phyloP scores from a whole-genome alignment of 176 grass and related monocot genomes.

The bread wheat (Triticum aestivum) region DNA sequence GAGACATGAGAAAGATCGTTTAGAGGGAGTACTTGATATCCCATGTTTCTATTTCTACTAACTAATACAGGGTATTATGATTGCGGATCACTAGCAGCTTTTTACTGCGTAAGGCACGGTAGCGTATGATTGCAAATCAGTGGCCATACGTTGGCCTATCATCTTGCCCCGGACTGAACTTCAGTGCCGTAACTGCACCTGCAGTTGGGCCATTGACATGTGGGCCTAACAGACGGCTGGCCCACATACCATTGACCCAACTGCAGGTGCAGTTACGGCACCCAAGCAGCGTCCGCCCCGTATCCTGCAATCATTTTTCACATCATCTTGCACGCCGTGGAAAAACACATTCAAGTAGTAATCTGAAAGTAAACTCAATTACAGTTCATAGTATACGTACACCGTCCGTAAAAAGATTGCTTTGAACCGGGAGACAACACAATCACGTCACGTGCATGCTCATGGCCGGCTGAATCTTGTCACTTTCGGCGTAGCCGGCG shows the following conservation, averaged over 20 bases:
- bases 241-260: too few relatives aligned
- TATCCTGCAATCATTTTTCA: constrained; percentile 8
- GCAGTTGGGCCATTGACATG: too few relatives aligned
- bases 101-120: not conserved
- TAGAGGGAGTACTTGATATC: not conserved
- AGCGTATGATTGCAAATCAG: constrained; percentile 16
- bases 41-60: not conserved
- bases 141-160: not conserved
- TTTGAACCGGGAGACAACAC: constrained; percentile 14
- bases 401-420: constrained; percentile 25
- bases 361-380: not conserved
- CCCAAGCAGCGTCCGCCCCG: not conserved
- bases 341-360: not conserved
- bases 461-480: constrained; percentile 29
- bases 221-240: too few relatives aligned
- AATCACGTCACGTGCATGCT: constrained; percentile 27
- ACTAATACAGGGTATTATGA: not conserved
- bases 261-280: too few relatives aligned
- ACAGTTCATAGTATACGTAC: not conserved
- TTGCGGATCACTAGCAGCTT: not conserved
- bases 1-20: too few relatives aligned
- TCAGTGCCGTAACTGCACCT: too few relatives aligned
- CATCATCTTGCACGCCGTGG: not conserved
- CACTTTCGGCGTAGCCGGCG: not conserved
- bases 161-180: not conserved